Evolutionary conservation across 108 stramenopile species (phyloP), one percentile per base, ranked within the genome.

Genomic region (Cyclotella cryptica): DNA sequence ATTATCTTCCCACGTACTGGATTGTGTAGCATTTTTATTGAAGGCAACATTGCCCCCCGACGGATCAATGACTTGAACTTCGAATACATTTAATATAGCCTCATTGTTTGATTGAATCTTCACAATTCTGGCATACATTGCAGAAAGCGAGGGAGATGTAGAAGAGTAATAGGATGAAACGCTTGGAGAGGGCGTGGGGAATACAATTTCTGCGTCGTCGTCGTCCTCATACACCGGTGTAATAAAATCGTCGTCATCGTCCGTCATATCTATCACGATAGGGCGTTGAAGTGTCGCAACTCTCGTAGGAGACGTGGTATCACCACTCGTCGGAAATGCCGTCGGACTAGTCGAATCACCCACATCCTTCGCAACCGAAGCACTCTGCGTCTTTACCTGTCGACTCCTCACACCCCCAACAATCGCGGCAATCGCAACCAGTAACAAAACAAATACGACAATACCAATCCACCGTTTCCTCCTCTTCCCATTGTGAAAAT

Each of bases 71-170:
- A 65, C 64, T 65, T 46, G 22, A 0, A 65, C 44, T 22, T 43
- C 64, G 24, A 24, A 65, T 22, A 65, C 21, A 29, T 65, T 65
- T 21, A 65, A 45, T 8, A 44, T 44, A 6, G 42, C 22, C 21
- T 65, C 64, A 65, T 26, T 46, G 22, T 65, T 65, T 1, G 43
- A 45, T 45, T 65, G 64, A 11, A 65, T 43, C 30, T 65, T 65
- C 19, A 65, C 64, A 8, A 24, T 65, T 9, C 22, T 65, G 10
- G 64, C 64, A 45, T 45, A 65, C 22, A 45, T 45, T 24, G 43
- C 28, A 13, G 10, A 4, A 26, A 21, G 21, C 1, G 64, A 46
- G 11, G 64, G 64, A 65, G 64, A 65, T 0, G 22, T 22, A 6
- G 64, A 43, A 5, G 27, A n/a, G n/a, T n/a, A 62, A 40, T 30